These are phyloP conservation scores for Nicotiana attenuata DNA, from an alignment of 257 asterid species.

Conservation along the genomic window DNA sequence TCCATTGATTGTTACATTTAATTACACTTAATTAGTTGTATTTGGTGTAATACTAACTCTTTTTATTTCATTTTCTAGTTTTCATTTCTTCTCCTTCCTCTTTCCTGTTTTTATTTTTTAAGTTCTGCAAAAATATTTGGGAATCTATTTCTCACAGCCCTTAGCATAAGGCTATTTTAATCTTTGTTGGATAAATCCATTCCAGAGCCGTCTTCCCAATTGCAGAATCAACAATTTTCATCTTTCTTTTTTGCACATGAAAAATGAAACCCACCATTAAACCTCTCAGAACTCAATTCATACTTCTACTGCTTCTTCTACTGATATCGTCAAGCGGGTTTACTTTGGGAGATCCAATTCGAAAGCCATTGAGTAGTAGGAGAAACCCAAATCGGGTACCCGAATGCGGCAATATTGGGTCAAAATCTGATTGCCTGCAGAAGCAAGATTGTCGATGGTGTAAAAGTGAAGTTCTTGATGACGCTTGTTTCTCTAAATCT, in stretches of 20 bases:
- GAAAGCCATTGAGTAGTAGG: slow-evolving; percentile 5
- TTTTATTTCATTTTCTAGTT: no score
- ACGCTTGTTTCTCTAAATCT: slow-evolving; percentile 29
- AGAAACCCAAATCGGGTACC: neutral
- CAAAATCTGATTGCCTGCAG: slow-evolving; percentile 20
- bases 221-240: neutral
- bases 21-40: no score
- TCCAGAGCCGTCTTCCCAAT: neutral
- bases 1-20: no score
- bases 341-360: slow-evolving; percentile 7
- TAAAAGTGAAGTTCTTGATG: slow-evolving; percentile 29
- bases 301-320: slow-evolving; percentile 11
- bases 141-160: neutral
- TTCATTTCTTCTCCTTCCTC: no score
- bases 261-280: slow-evolving; percentile 5
- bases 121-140: no score
- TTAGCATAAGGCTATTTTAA: neutral
- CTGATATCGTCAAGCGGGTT: neutral
- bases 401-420: slow-evolving; percentile 17
- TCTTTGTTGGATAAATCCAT: neutral
- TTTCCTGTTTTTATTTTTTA: no score
- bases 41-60: no score
- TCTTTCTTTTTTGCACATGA: neutral
- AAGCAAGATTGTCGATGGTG: slow-evolving; percentile 31
- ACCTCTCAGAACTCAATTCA: neutral